Evolutionary conservation across 2,329 filamentous ascomycete species (phyloP).

Genomic region (Alternaria triticimaculans): DNA sequence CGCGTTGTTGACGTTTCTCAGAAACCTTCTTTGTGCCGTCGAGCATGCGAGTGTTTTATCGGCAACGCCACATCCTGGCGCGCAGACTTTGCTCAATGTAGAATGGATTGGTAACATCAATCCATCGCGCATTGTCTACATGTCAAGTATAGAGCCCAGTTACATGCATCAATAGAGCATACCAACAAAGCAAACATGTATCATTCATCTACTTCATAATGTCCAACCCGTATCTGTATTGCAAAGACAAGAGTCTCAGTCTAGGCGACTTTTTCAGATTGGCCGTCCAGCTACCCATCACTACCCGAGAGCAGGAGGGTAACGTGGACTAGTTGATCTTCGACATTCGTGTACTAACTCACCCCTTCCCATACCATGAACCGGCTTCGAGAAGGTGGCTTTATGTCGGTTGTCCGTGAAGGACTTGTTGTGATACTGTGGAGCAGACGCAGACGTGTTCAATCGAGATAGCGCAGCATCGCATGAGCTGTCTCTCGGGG

Average conservation of each 20-base stretch:
- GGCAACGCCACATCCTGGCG: neutral
- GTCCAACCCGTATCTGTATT: conserved; percentile 48
- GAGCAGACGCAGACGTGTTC: neutral
- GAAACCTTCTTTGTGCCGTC: neutral
- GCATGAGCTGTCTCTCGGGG: neutral
- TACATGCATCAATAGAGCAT: too few relatives aligned
- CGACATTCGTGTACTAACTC: conserved; percentile 20
- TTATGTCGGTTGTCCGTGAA: conserved; percentile 8
- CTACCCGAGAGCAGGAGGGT: conserved; percentile 27
- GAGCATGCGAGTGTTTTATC: neutral
- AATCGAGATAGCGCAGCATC: neutral
- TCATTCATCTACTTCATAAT: conserved; percentile 11
- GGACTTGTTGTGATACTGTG: too few relatives aligned
- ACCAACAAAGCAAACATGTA: too few relatives aligned
- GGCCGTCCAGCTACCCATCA: conserved; percentile 25
- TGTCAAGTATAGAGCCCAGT: too few relatives aligned
- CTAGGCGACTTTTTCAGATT: conserved; percentile 43
- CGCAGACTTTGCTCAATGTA: neutral
- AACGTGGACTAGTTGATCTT: conserved; percentile 25
- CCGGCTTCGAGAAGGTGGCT: conserved; percentile 24
- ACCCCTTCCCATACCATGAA: conserved; percentile 30
- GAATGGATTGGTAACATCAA: neutral
- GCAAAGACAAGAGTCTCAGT: conserved; percentile 44
- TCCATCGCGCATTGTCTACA: too few relatives aligned
- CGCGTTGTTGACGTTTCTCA: too few relatives aligned